Evolutionary conservation across 768 basidiomycete genomes (phyloP).

Genomic region (Kwoniella dendrophila): DNA sequence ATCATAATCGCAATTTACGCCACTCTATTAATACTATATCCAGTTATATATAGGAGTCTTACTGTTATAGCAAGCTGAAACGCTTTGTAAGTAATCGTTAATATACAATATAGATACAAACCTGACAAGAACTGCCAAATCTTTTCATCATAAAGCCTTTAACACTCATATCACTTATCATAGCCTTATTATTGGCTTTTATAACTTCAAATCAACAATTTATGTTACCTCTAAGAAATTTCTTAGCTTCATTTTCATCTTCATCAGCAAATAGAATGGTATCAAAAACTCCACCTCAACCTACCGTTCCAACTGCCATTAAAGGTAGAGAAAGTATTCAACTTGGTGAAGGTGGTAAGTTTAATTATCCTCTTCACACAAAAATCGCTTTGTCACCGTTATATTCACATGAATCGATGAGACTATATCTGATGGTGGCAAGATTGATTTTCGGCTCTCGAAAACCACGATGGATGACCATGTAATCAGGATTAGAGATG

Average conservation of each 20-base stretch:
- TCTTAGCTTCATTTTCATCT: constrained; percentile 33
- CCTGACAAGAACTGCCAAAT: too few relatives aligned
- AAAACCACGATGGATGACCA: too few relatives aligned
- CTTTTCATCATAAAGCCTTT: not conserved
- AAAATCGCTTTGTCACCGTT: not conserved
- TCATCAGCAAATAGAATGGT: constrained; percentile 26
- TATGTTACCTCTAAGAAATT: constrained; percentile 37
- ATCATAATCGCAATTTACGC: too few relatives aligned
- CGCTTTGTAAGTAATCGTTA: too few relatives aligned
- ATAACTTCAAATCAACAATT: constrained; percentile 1
- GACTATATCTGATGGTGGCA: not conserved
- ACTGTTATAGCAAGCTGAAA: too few relatives aligned
- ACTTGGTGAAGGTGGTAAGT: constrained; percentile 49
- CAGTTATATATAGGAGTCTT: too few relatives aligned
- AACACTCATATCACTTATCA: constrained; percentile 6
- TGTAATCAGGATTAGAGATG: too few relatives aligned
- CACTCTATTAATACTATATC: too few relatives aligned
- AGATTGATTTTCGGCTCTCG: too few relatives aligned
- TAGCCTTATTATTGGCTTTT: not conserved
- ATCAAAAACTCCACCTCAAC: constrained; percentile 49
- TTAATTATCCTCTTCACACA: not conserved
- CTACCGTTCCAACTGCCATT: constrained; percentile 54
- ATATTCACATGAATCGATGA: not conserved
- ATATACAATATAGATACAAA: too few relatives aligned
- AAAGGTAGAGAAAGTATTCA: constrained; percentile 38